These are phyloP conservation scores for Barnettozyma salicaria DNA, from an alignment of 805 yeast genomes.

Conservation along the genomic window DNA sequence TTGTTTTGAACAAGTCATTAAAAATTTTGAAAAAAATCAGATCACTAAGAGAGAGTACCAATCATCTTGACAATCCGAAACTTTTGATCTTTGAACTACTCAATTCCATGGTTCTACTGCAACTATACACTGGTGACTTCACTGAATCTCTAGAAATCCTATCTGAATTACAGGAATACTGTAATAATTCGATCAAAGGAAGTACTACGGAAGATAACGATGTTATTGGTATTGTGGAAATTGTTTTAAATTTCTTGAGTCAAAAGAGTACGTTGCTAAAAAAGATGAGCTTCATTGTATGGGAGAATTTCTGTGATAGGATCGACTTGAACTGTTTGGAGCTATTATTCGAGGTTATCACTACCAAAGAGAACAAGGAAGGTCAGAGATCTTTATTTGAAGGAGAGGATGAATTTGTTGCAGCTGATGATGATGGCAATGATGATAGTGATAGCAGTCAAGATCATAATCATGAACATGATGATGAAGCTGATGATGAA, in stretches of 20 bases:
- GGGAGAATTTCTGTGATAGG: constrained; percentile 49
- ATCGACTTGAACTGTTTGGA: constrained; percentile 41
- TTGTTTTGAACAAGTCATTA: constrained; percentile 43
- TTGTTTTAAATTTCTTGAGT: constrained; percentile 49
- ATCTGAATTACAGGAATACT: constrained; percentile 64
- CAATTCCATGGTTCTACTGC: constrained; percentile 70
- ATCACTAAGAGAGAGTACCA: constrained; percentile 29
- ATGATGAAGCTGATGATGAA: constrained; percentile 28
- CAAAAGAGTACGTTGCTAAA: constrained; percentile 54
- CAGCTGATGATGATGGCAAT: constrained; percentile 38
- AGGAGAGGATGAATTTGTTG: constrained; percentile 45
- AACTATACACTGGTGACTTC: constrained; percentile 66
- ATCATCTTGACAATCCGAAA: constrained; percentile 29
- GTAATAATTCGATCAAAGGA: constrained; percentile 37
- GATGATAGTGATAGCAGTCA: constrained; percentile 31
- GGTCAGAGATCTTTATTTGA: constrained; percentile 78
- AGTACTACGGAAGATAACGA: constrained; percentile 35
- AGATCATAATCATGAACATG: constrained; percentile 16
- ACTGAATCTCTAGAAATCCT: constrained; percentile 66
- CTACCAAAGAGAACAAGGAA: constrained; percentile 68
- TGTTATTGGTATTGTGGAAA: constrained; percentile 50
- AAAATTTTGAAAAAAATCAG: constrained; percentile 41
- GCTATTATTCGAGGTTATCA: constrained; percentile 47
- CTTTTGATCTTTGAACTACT: constrained; percentile 67
- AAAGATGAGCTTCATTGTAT: constrained; percentile 47